Percentiles rank a stretch among this genome's conserved stretches.
These are phyloP conservation scores for Aspergillus udagawae DNA, from an alignment of 2,329 filamentous ascomycete genomes.

Conservation along the genomic window DNA sequence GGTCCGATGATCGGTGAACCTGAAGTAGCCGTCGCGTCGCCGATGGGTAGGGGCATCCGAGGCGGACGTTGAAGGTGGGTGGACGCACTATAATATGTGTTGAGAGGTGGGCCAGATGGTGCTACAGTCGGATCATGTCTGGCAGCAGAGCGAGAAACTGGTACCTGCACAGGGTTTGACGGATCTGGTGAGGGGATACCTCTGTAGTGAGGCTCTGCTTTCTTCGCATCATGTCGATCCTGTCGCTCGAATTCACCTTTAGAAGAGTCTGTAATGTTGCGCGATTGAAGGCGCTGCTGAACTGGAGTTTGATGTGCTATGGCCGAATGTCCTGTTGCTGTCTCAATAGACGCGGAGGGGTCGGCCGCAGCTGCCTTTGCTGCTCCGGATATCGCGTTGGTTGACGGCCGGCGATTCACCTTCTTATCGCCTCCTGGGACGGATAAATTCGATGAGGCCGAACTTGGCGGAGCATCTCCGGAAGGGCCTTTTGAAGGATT, in stretches of 20 bases:
- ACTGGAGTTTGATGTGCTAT: slow-evolving; percentile 31
- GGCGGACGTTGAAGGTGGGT: slow-evolving; percentile 60
- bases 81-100: slow-evolving; percentile 44
- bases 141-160: slow-evolving; percentile 26
- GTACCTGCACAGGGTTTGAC: slow-evolving; percentile 39
- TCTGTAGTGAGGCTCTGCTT: slow-evolving; percentile 18
- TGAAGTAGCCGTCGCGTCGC: slow-evolving; percentile 83
- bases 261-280: slow-evolving; percentile 31
- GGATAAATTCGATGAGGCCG: slow-evolving; percentile 22
- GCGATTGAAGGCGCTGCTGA: slow-evolving; percentile 41
- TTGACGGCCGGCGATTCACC: slow-evolving; percentile 38
- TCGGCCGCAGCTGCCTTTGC: slow-evolving; percentile 41
- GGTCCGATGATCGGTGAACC: slow-evolving; percentile 84
- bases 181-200: slow-evolving; percentile 29
- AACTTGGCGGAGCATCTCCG: slow-evolving; percentile 25
- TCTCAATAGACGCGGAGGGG: slow-evolving; percentile 42
- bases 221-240: slow-evolving; percentile 20
- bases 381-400: slow-evolving; percentile 35
- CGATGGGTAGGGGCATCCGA: slow-evolving; percentile 85
- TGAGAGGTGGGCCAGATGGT: slow-evolving; percentile 45
- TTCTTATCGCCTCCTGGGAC: slow-evolving; percentile 32
- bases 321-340: slow-evolving; percentile 37
- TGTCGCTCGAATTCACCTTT: slow-evolving; percentile 21
- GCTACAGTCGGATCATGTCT: slow-evolving; percentile 29
- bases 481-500: slow-evolving; percentile 43